Evolutionary conservation across 306 rosid genomes (phyloP), one percentile per base, ranked within the genome.

Genomic region (Delonix regia): DNA sequence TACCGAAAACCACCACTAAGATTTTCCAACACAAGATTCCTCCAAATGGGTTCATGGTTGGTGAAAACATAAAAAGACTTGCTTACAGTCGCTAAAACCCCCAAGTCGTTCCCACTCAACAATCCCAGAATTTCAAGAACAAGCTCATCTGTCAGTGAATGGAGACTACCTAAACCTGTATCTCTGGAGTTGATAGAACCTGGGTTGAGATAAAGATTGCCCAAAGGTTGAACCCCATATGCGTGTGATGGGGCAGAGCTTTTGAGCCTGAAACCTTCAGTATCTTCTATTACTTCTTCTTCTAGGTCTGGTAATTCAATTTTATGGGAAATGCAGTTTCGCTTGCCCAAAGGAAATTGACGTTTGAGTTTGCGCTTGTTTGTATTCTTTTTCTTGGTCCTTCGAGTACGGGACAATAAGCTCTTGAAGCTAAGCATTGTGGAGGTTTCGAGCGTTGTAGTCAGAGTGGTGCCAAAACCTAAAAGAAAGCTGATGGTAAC

Each of bases 31-130:
- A 88, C 93, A 33, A 95, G 91, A 70, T 89, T 91, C 90, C 89
- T 88, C 96, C 98, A 95, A 75, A 95, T 89, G 79, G 98, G 93
- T 55, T 95, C 97, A 51, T 92, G 98, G 36, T 86, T 91, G 44
- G 89, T 74, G 60, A 92, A 92, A 8, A 89, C 90, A 78, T 85
- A 86, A 48, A 87, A 86, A 4, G 98, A 91, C 73, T 89, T 92
- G 70, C 99, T 95, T 56, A 89, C 99, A 71, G 85, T 68, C 9
- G 93, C 88, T 39, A 93, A 84, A 84, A 89, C 70, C 76, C 97
- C 97, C 67, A 95, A 80, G 22, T 77, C 73, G 22, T 85, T n/a
- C 27, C 81, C 92, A 76, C 73, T 86, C 75, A 89, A 69, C 44
- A 91, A 77, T 38, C 94, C 96, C 0, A 95, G 81, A 84, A 95